Evolutionary conservation across 148 eudicot species (phyloP).

Genomic region (Euryodendron excelsum): DNA sequence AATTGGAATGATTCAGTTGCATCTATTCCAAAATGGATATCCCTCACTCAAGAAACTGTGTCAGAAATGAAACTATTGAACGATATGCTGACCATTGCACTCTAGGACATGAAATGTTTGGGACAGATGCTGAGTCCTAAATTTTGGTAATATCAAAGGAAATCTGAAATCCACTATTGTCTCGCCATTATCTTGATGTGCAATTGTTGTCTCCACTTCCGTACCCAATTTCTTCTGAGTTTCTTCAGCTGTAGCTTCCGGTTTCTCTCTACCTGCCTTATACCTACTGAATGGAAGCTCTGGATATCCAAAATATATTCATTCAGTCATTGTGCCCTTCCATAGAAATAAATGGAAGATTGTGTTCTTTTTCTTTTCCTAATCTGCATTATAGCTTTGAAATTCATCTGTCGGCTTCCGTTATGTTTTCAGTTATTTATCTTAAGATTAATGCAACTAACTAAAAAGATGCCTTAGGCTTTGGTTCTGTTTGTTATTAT

Average conservation of each 20-base stretch:
- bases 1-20: not conserved
- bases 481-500: not conserved
- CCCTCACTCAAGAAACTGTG: not conserved
- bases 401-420: not conserved
- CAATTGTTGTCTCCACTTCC: not conserved
- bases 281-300: not conserved
- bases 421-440: not conserved
- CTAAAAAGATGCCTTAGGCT: not conserved
- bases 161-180: not conserved
- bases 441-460: not conserved
- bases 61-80: not conserved
- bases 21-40: not conserved
- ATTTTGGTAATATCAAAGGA: not conserved
- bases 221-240: not conserved
- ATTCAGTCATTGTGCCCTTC: not conserved
- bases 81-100: not conserved
- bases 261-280: not conserved
- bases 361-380: not conserved
- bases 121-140: not conserved
- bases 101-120: not conserved
- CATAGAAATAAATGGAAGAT: not conserved
- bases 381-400: not conserved
- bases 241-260: not conserved
- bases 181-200: not conserved
- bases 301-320: not conserved